Base-by-base conservation (phyloP, 257 asterid species). In the Nicotiana noctiflora region DNA sequence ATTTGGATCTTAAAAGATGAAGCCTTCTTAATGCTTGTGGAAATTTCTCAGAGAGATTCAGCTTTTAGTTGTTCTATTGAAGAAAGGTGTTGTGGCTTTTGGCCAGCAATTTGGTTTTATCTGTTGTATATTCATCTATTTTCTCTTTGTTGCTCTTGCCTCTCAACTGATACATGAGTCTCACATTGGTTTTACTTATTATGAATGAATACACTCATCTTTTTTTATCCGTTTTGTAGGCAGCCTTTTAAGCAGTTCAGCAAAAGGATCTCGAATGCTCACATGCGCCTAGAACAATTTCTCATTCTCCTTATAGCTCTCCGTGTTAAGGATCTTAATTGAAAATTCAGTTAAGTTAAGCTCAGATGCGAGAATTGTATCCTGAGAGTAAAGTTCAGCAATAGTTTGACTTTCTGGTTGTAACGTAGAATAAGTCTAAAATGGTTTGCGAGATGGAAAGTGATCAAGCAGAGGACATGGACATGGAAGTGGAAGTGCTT, bases 391-490 rank as follows among this genome's bases (percentile, higher is more conserved):
- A 34, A 31, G 68, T 27, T 59, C 10, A 19, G 55, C 14, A 34
- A n/a, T 62, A 19, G 40, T 77, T 59, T 77, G 57, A 59, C 56
- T 59, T 59, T 56, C 19, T 25, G 57, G 44, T 82, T 81, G 83
- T 60, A 19, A 46, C 8, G 81, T 12, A 60, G 11, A 68, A 64
- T 27, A 34, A 46, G 56, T 77, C 3, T 2, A 77, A 77, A 6
- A 34, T 77, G 81, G 97, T 90, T 37, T 90, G 93, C 49, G 97
- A 93, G 81, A 92, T 89, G 90, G 93, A 91, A 79, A 81, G 59
- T 3, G 97, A 90, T 46, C 89, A 82, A 44, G 31, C 89, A 0
- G 98, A 94, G 75, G 97, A 94, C 49, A 90, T 88, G 96, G 98
- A 94, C 67, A 65, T 89, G 21, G 95, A 87, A 82, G 84, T 89